Evolutionary conservation across 805 yeast genomes (phyloP), one percentile per base, ranked within the genome.

Genomic region (Starmerella scarabaei): DNA sequence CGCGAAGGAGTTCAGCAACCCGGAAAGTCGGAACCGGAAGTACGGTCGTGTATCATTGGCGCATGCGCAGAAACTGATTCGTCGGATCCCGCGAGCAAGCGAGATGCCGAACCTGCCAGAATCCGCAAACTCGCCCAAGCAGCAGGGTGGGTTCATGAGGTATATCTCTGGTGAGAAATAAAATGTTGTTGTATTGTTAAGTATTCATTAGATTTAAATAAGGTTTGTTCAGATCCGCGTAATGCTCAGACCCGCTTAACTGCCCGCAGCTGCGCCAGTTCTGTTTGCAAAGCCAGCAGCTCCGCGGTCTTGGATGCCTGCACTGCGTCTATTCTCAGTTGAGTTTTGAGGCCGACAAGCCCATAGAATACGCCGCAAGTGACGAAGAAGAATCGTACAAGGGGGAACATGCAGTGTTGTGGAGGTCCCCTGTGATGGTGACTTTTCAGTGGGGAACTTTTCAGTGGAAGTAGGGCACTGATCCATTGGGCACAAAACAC

Each of bases 31-130:
- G 47, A 65, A 68, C 68, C 73, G 77, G 48, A 73, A 76, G 47
- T 86, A 75, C 53, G 83, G 80, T 47, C 71, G 86, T 41, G 69
- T 88, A 35, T 73, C 72, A 50, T 77, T 76, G 2, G 88, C 80
- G 42, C 77, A 73, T 44, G 94, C 44, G 14, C 3, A 43, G 8
- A 43, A 34, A 40, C 44, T 52, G 18, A 31, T 50, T 21, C 39
- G 44, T 20, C 31, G 21, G 23, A 18, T n/a, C 3, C 30, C 26
- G 12, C 38, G 40, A 21, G 37, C 45, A 1, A 46, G 29, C 18
- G 17, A 40, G n/a, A 26, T 42, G 19, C 51, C 51, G 12, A 36
- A 34, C 8, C 36, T 41, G 16, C 40, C 42, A 11, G 48, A 49
- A 17, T 44, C 47, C 1, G 36, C 36, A 3, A 23, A 40, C n/a